These are phyloP conservation scores for Thielaviopsis populi DNA, from an alignment of 2,329 filamentous ascomycete genomes.

Conservation along the genomic window DNA sequence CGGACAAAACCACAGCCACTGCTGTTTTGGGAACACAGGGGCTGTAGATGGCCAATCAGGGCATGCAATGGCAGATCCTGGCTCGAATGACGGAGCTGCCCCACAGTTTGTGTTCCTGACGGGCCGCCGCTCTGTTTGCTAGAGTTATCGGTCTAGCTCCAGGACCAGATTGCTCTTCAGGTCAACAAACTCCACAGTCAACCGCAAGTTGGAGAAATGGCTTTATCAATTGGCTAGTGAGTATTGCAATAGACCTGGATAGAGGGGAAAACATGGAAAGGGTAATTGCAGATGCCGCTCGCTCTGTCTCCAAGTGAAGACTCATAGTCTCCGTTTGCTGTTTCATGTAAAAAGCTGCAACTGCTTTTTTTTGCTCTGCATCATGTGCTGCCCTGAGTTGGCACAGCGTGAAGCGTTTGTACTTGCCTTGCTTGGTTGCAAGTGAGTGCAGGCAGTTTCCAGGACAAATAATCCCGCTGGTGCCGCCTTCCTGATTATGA, in stretches of 20 bases:
- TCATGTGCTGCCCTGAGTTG: background rate
- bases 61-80: background rate
- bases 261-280: background rate
- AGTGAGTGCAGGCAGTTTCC: background rate
- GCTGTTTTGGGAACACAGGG: background rate
- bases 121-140: background rate
- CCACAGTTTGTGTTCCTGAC: slow-evolving; percentile 4
- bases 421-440: too few relatives aligned
- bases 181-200: background rate
- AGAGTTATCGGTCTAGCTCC: background rate
- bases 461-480: background rate
- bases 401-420: background rate
- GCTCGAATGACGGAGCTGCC: background rate
- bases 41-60: background rate
- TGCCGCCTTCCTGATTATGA: background rate
- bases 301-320: background rate
- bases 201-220: background rate
- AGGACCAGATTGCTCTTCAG: background rate
- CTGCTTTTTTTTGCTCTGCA: background rate
- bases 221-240: background rate
- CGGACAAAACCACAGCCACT: background rate
- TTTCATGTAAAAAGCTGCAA: background rate
- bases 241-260: too few relatives aligned
- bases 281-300: background rate
- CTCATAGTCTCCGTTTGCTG: background rate